Evolutionary conservation across 331 rosid species (phyloP), one percentile per base, ranked within the genome.

Genomic region (Cucumis variabilis): DNA sequence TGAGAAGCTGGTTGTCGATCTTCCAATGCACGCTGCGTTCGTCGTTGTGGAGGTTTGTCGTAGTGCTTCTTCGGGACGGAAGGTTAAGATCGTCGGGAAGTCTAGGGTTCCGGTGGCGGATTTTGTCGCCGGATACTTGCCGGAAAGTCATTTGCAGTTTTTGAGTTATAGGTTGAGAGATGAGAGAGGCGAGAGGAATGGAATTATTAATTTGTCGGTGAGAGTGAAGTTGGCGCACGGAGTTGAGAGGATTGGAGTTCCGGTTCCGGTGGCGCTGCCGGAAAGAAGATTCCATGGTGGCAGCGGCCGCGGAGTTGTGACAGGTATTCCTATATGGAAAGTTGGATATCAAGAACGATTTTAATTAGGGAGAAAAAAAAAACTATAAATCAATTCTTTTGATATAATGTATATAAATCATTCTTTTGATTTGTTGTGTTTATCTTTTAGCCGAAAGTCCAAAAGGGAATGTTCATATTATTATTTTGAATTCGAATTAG

Each of bases 141-240:
- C 93, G 1, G 94, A 91, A 71, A 86, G 48, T 53, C 60, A 90
- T 44, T 70, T 82, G 89, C 95, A 93, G 65, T 85, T 90, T 83
- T 65, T 94, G 87, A 93, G 99, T 84, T 95, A 95, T 16, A 85
- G 93, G 62, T 74, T 96, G 91, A 92, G 96, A 76, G 89, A 90
- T 44, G 72, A 83, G 63, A 89, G 83, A 17, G 98, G 99, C 0
- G 86, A 88, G 16, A 25, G 91, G 63, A 95, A 92, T 6, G 96
- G 99, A 41, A 89, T 95, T 75, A 53, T 96, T 28, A 90, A 95
- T 58, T 89, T 96, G 23, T 91, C 96, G 0, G 93, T 92, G 65
- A 91, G 82, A 81, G 83, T 46, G 27, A 90, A 76, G 85, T 73
- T 70, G 44, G 3, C 90, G 2, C 72, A 60, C 6, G 85, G 71